Base-by-base conservation (phyloP, 148 eudicot genomes). In the Camellia japonica region DNA sequence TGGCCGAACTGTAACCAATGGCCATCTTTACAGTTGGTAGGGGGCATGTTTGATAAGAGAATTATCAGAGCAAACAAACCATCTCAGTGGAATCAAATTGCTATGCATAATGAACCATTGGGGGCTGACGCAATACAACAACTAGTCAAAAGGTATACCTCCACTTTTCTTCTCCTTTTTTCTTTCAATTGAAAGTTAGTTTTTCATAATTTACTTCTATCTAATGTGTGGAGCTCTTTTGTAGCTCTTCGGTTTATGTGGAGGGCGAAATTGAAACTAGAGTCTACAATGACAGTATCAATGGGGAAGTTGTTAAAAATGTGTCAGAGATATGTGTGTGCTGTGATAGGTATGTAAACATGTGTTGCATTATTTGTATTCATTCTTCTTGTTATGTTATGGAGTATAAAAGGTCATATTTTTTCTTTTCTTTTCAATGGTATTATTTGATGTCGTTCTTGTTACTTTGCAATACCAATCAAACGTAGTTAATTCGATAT, bases 231-330 rank as follows among this genome's bases (percentile, higher is more conserved):
- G 63, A 68, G 6, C 11, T 68, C 63, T 54, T 78, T 30, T 87
- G 80, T 93, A 96, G 98, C 89, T 96, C 99, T 73, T 84, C 98
- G 59, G 99, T 96, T 83, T 96, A 90, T 86, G 91, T 96, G 42
- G 99, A 93, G 87, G 99, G 99, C 68, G 98, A 96, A 71, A 93
- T 93, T 83, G 97, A 96, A 84, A 89, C 90, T 64, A 91, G 99
- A 86, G 95, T 96, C 76, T 96, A 90, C 86, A 93, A 96, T 84
- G 97, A 90, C 85, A 88, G 89, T 71, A 88, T 96, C 77, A 91
- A 88, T 64, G 97, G 99, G 44, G 90, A 90, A 85, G 79, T 90
- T 63, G 79, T 90, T 63, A 91, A 93, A 63, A 92, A 85, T 85
- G 80, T 93, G 77, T 95, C 97, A 1, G 97, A 92, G 80, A 90